Conservation (phyloP, 2,329 filamentous ascomycete species). For the Tympanopsis confertula region DNA sequence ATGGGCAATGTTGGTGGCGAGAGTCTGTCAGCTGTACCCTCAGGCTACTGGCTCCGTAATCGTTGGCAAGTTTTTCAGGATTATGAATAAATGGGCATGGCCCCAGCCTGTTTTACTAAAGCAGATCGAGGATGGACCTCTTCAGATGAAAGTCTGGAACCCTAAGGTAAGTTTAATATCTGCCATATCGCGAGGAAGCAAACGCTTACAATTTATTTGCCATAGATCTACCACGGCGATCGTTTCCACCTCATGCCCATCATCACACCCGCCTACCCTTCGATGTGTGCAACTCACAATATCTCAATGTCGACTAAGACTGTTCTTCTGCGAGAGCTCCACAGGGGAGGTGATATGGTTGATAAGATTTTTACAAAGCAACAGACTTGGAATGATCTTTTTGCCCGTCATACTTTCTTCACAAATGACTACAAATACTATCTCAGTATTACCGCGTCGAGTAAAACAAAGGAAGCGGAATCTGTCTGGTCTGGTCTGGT, state of each 20-base stretch:
- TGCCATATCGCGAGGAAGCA: neutral
- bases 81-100: slow-evolving; percentile 88
- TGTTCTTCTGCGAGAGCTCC: slow-evolving; percentile 73
- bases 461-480: slow-evolving; percentile 72
- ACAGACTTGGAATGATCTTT: slow-evolving; percentile 75
- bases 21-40: slow-evolving; percentile 91
- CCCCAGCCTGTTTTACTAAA: slow-evolving; percentile 84
- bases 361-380: slow-evolving; percentile 69
- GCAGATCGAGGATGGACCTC: slow-evolving; percentile 67
- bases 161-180: slow-evolving; percentile 51
- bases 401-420: slow-evolving; percentile 85
- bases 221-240: slow-evolving; percentile 44
- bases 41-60: slow-evolving; percentile 85
- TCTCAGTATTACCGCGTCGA: slow-evolving; percentile 74
- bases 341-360: slow-evolving; percentile 65
- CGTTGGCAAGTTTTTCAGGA: slow-evolving; percentile 85
- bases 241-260: slow-evolving; percentile 89
- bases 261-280: slow-evolving; percentile 93
- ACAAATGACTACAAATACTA: slow-evolving; percentile 92
- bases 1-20: slow-evolving; percentile 94
- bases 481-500: slow-evolving; percentile 83
- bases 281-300: slow-evolving; percentile 96
- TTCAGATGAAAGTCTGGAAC: slow-evolving; percentile 87
- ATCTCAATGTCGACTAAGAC: slow-evolving; percentile 76
- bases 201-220: neutral